Evolutionary conservation across 2,329 filamentous ascomycete genomes (phyloP), one percentile per base, ranked within the genome.

Genomic region (Claviceps arundinis): DNA sequence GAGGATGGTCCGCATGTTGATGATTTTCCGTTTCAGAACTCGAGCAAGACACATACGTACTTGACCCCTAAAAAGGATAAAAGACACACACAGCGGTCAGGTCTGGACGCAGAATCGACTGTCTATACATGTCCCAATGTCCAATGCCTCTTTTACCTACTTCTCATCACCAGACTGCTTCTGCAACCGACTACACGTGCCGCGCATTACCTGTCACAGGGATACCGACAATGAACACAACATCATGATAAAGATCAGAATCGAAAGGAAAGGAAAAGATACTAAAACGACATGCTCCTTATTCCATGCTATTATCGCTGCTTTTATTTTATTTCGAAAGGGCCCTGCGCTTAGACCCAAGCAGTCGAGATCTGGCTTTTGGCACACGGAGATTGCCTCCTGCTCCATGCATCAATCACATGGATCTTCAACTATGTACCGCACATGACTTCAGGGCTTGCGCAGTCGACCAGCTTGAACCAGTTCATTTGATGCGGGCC

Each of bases 401-500:
- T 42, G 6, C 40, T 17, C 9, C 16, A 42, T 17, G 8, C 17
- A 17, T 17, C 9, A 42, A 17, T n/a, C 22, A 30, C 5, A 14
- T 16, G 6, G 26, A 14, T 16, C 24, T 30, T 45, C 26, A n/a
- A 47, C 17, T 30, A 34, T 34, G 30, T 11, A n/a, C 26, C 26
- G 13, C 37, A 44, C 26, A 44, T n/a, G 41, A 14, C 30, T 16
- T 16, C 8, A 17, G 17, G 16, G 38, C 26, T 26, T n/a, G 41
- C 19, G 16, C 30, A 50, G 7, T 22, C 17, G 14, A 17, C 17
- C 22, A 19, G 17, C 30, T 4, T 16, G 24, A 19, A 47, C 4
- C 16, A 50, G 11, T 24, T 58, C 64, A 72, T 53, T 64, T 70
- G 53, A 84, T 82, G 48, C 83, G 76, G 61, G 85, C 81, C 65